Evolutionary conservation across 768 basidiomycete genomes (phyloP).

Genomic region (Leccinellum albellum): DNA sequence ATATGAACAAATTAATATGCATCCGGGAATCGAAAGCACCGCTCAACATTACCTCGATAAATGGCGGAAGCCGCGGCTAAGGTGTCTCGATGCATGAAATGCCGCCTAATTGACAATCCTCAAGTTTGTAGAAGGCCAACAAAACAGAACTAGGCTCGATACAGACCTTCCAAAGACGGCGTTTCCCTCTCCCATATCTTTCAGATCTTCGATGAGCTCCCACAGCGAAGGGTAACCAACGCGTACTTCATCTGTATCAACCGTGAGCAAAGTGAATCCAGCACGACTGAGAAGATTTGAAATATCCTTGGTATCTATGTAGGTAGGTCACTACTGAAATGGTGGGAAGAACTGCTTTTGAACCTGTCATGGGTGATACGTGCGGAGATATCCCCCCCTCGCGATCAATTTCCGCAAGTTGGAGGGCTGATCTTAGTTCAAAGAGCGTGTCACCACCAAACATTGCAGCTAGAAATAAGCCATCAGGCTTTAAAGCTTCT

Average conservation of each 20-base stretch:
- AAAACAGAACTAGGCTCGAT: background rate
- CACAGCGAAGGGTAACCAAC: constrained; percentile 93
- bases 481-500: constrained; percentile 82
- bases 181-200: constrained; percentile 95
- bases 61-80: constrained; percentile 88
- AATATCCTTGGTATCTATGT: constrained; percentile 82
- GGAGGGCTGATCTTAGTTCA: constrained; percentile 90
- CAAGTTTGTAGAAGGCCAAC: background rate
- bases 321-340: constrained; percentile 3
- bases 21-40: background rate
- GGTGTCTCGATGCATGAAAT: constrained; percentile 77
- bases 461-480: constrained; percentile 91
- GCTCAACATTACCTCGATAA: constrained; percentile 65
- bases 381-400: constrained; percentile 97
- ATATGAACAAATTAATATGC: background rate
- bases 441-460: constrained; percentile 96
- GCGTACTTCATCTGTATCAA: constrained; percentile 91
- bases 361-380: constrained; percentile 96
- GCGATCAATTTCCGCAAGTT: constrained; percentile 89
- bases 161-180: constrained; percentile 79
- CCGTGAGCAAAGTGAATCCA: constrained; percentile 89
- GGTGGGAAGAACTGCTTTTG: constrained; percentile 13
- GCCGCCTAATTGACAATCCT: constrained; percentile 43
- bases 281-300: constrained; percentile 90
- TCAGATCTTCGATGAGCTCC: constrained; percentile 92